A percentile compares a stretch with the other conserved stretches of the same genome.
These are phyloP conservation scores for Mortierella sp. DNA, from an alignment of 371 early-diverging fungal genomes.

Conservation along the genomic window DNA sequence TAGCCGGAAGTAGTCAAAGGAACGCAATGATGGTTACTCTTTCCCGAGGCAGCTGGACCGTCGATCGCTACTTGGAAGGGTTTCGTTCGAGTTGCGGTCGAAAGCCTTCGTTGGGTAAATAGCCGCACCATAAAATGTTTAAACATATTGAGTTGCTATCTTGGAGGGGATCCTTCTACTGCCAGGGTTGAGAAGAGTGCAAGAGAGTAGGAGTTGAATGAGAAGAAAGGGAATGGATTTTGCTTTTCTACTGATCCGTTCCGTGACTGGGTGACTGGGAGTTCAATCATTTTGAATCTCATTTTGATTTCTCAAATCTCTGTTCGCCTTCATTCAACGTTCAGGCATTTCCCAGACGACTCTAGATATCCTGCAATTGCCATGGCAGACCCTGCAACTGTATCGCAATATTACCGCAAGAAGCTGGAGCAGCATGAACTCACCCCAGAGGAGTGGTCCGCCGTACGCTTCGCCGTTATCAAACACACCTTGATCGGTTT, in stretches of 20 bases:
- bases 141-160: slow-evolving; percentile 2
- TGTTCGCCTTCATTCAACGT: not conserved
- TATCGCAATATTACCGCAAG: slow-evolving; percentile 47
- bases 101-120: slow-evolving; percentile 5
- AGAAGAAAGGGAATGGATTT: not conserved
- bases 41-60: slow-evolving; percentile 95
- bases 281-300: not conserved
- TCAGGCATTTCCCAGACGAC: not conserved
- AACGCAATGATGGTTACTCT: slow-evolving; percentile 70
- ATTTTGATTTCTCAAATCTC: not conserved
- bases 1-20: too few relatives aligned
- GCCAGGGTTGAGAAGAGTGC: not conserved
- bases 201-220: too few relatives aligned
- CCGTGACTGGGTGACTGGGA: not conserved
- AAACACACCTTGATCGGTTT: slow-evolving; percentile 51
- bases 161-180: too few relatives aligned
- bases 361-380: not conserved
- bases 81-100: slow-evolving; percentile 7
- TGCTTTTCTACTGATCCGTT: not conserved
- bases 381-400: slow-evolving; percentile 22
- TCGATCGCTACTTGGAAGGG: slow-evolving; percentile 90
- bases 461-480: slow-evolving; percentile 44
- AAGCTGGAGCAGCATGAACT: slow-evolving; percentile 50
- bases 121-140: slow-evolving; percentile 7
- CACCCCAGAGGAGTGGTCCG: slow-evolving; percentile 43